Percentiles rank a stretch among this genome's conserved stretches.
These are phyloP conservation scores for Nevesoporus exiguus DNA, from an alignment of 768 basidiomycete species.

Conservation along the genomic window DNA sequence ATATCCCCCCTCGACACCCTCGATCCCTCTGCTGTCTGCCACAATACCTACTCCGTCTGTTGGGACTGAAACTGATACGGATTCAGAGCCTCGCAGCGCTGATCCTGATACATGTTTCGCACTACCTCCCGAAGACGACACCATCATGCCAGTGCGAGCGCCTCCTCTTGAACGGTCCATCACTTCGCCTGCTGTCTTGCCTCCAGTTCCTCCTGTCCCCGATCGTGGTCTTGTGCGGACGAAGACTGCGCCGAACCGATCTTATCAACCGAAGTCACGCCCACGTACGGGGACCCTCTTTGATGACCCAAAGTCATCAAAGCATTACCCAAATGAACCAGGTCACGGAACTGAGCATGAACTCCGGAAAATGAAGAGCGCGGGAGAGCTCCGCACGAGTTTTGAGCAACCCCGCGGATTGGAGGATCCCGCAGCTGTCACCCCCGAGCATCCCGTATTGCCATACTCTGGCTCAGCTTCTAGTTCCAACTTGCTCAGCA, in stretches of 20 bases:
- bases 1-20: conserved; percentile 65
- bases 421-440: conserved; percentile 29
- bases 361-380: conserved; percentile 82
- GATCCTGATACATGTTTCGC: conserved; percentile 30
- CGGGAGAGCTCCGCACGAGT: conserved; percentile 64
- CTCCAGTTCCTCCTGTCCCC: conserved; percentile 18
- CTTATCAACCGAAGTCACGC: conserved; percentile 46
- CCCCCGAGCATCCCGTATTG: conserved; percentile 40
- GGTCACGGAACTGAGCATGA: conserved; percentile 52
- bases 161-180: conserved; percentile 50
- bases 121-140: conserved; percentile 57
- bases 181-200: conserved; percentile 44
- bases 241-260: conserved; percentile 66
- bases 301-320: conserved; percentile 19
- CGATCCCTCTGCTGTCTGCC: conserved; percentile 49
- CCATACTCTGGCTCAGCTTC: conserved; percentile 62
- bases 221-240: conserved; percentile 60
- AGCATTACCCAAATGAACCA: conserved; percentile 36
- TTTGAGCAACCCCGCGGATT: conserved; percentile 26
- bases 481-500: conserved; percentile 59
- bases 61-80: conserved; percentile 47
- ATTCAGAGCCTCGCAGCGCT: conserved; percentile 50
- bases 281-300: conserved; percentile 30
- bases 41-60: conserved; percentile 44
- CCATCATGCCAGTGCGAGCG: conserved; percentile 63